Evolutionary conservation across 2,329 filamentous ascomycete species (phyloP), one percentile per base, ranked within the genome.

Genomic region (Amauroascus verrucosus): DNA sequence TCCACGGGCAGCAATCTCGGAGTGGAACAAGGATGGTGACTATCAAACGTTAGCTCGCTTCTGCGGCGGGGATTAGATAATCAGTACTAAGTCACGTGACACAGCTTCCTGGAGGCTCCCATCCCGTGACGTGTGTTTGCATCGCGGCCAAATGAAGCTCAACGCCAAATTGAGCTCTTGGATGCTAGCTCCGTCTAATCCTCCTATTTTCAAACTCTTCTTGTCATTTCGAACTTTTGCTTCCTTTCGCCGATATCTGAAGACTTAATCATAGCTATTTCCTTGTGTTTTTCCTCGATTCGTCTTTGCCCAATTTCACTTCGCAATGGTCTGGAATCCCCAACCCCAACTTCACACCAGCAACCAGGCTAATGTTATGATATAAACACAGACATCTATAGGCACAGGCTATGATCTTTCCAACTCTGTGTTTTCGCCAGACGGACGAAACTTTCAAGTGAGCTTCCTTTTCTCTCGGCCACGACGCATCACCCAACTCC

Each of bases 341-440:
- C 43, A 8, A 22, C 28, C 14, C 20, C 41, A 11, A 20, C 40
- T 48, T 41, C n/a, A 8, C 22, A 14, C 1, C 14, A n/a, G 7
- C 7, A 9, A 7, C 16, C n/a, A 14, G 24, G 16, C 43, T 41
- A 38, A 52, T 16, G 16, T 40, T 20, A 13, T 18, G 32, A 43
- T 44, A 11, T 47, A 28, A 53, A 35, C 47, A 26, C 57, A 98
- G 93, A 98, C 93, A 67, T 98, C 93, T 69, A 98, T 98, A 86
- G 93, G 93, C 70, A 98, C 93, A 66, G 93, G 93, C 68, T 98
- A 98, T 77, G 93, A 98, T 82, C 85, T 98, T 66, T 88, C 88
- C 71, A 98, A 98, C 81, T 97, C 93, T 67, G 94, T 97, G 77
- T 98, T 97, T 80, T 97, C 93, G 47, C 93, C 93, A 61, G 93